These are phyloP conservation scores for Scalesia atractyloides DNA, from an alignment of 129 eudicot species.

Conservation along the genomic window DNA sequence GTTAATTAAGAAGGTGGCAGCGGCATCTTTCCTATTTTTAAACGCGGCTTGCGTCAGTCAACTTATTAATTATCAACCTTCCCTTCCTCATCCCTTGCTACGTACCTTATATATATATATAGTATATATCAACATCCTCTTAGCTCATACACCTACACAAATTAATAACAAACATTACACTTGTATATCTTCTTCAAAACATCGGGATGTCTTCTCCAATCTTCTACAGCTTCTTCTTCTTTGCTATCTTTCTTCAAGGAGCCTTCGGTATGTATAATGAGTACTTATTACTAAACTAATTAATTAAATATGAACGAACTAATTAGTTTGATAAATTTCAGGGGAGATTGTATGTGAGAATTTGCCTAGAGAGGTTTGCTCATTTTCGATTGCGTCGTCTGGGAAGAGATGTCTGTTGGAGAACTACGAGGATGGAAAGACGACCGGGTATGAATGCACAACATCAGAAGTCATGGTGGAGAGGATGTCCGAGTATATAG, in stretches of 20 bases:
- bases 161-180: too few relatives aligned
- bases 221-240: constrained; percentile 35
- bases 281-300: too few relatives aligned
- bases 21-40: constrained; percentile 27
- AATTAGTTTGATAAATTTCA: neutral
- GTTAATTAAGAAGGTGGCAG: constrained; percentile 10
- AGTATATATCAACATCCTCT: too few relatives aligned
- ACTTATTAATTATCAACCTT: constrained; percentile 9
- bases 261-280: constrained; percentile 49
- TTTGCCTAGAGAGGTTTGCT: constrained; percentile 45
- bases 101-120: neutral
- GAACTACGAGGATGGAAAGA: constrained; percentile 32
- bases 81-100: neutral
- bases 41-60: constrained; percentile 42
- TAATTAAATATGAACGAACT: too few relatives aligned
- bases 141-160: too few relatives aligned
- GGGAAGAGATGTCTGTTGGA: constrained; percentile 88
- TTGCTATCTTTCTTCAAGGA: constrained; percentile 51
- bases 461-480: constrained; percentile 79
- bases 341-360: constrained; percentile 66
- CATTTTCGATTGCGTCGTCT: constrained; percentile 65
- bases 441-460: constrained; percentile 48
- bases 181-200: too few relatives aligned
- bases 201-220: constrained; percentile 36
- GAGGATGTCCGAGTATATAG: constrained; percentile 63